A percentile compares a stretch with the other conserved stretches of the same genome.
Conservation (phyloP, 805 yeast genomes). For the Tetrapisispora namnaoensis region DNA sequence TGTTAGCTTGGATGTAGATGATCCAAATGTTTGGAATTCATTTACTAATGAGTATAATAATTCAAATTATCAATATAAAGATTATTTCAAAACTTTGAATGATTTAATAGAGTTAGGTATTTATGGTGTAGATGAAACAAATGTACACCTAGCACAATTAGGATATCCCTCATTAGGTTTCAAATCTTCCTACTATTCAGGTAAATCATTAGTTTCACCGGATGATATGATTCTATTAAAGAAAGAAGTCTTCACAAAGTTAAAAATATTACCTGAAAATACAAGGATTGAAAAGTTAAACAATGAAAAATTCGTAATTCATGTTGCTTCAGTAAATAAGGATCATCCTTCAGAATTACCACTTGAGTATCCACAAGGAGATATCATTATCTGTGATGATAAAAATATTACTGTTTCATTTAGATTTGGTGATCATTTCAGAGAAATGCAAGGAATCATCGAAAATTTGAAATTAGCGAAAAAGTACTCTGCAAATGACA, state of each 20-base stretch:
- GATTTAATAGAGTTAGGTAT: conserved; percentile 38
- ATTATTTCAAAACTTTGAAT: conserved; percentile 15
- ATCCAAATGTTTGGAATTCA: not conserved
- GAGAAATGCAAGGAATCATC: conserved; percentile 54
- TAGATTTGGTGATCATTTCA: conserved; percentile 68
- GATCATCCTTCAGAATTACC: conserved; percentile 24
- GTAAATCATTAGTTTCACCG: conserved; percentile 36
- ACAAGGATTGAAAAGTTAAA: conserved; percentile 56
- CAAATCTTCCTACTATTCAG: conserved; percentile 61
- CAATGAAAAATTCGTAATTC: conserved; percentile 42
- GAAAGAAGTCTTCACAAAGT: conserved; percentile 24
- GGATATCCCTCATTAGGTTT: conserved; percentile 79
- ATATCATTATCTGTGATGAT: conserved; percentile 26
- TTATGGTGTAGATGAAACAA: conserved; percentile 37
- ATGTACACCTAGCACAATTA: conserved; percentile 36
- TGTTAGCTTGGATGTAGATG: not conserved
- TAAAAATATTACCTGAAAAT: conserved; percentile 51
- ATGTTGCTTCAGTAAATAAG: conserved; percentile 59
- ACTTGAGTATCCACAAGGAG: conserved; percentile 39
- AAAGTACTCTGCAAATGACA: conserved; percentile 60
- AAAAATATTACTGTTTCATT: conserved; percentile 38
- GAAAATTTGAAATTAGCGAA: conserved; percentile 47
- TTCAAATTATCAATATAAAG: conserved; percentile 1
- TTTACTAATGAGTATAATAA: not conserved
- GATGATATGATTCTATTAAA: conserved; percentile 60